Base-by-base conservation (phyloP, 495 filamentous ascomycete species). In the Lineolata rhizophorae region DNA sequence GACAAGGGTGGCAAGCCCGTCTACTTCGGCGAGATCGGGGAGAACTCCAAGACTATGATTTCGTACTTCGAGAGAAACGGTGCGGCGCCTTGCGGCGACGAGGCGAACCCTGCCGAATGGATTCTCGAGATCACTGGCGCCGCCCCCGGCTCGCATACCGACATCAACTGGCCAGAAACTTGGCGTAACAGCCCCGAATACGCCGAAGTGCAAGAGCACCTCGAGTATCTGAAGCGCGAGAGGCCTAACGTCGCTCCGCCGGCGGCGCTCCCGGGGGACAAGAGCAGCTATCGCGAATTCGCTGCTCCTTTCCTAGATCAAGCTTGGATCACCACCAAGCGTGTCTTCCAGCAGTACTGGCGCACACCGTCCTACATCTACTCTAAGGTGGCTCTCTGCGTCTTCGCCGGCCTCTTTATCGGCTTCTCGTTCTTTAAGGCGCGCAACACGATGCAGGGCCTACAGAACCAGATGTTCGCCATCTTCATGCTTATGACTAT, bases 91-190 rank as follows among this genome's bases (percentile, higher is more conserved):
- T 92, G 82, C 51, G 76, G 76, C 2, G 39, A 46, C 2, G 71
- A 76, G 11, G 76, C 79, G n/a, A 94, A 78, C 53, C 82, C 82
- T 18, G 85, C 85, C 13, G 85, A 95, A 54, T 92, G 79, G 78
- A 93, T 95, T 79, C 60, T 95, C 21, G 82, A 92, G 46, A 73
- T 81, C 30, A 91, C 85, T 44, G 85, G 84, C 38, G 82, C 81
- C 17, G 83, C 84, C 1, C 83, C 84, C n/a, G 81, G 79, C 16
- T 72, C 68, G 13, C 47, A 61, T 34, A 71, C 69, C 13, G 64
- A 78, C 20, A 65, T 76, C 34, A 80, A 95, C 49, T 95, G 85
- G 85, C 64, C 68, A 44, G 49, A 73, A 31, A 58, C 72, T 10
- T 95, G 84, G 84, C 69, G 70, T 18, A 62, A 76, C 8, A 78